These are phyloP conservation scores for Candida sphagnicola DNA, from an alignment of 805 yeast genomes.

Conservation along the genomic window DNA sequence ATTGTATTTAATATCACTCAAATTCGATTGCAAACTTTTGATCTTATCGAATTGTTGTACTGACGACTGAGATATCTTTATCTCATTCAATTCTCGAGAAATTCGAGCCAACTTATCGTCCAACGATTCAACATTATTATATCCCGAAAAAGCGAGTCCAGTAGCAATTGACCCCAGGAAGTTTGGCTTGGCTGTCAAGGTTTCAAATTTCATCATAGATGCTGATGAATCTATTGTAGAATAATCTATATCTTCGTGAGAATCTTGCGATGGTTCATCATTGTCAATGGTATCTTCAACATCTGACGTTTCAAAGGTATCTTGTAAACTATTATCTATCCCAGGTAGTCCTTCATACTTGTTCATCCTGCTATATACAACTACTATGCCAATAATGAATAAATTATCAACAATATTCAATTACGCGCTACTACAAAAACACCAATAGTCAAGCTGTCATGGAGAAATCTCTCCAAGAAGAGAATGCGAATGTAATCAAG, in stretches of 20 bases:
- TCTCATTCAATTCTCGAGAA: slow-evolving; percentile 34
- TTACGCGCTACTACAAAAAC: too few species aligned
- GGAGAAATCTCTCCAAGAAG: too few species aligned
- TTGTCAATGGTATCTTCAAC: slow-evolving; percentile 13
- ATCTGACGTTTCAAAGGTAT: slow-evolving; percentile 4
- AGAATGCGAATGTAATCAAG: too few species aligned
- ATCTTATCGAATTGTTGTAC: not conserved
- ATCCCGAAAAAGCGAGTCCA: slow-evolving; percentile 20
- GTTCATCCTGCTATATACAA: slow-evolving; percentile 9
- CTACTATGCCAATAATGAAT: too few species aligned
- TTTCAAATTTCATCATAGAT: slow-evolving; percentile 3
- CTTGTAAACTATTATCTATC: slow-evolving; percentile 1
- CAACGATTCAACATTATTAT: slow-evolving; percentile 29
- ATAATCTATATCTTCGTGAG: slow-evolving; percentile 13
- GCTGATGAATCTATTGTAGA: slow-evolving; percentile 20
- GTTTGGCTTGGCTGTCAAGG: slow-evolving; percentile 24
- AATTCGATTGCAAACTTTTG: not conserved
- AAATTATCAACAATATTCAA: too few species aligned
- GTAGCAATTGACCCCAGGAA: slow-evolving; percentile 31
- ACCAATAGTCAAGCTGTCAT: too few species aligned
- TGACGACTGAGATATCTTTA: slow-evolving; percentile 11
- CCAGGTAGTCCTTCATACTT: slow-evolving; percentile 8
- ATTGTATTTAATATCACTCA: not conserved
- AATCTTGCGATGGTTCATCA: slow-evolving; percentile 10
- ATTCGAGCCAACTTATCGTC: slow-evolving; percentile 37